Base-by-base conservation (phyloP, 2,329 filamentous ascomycete species). In the Trichocomaceae sp. region DNA sequence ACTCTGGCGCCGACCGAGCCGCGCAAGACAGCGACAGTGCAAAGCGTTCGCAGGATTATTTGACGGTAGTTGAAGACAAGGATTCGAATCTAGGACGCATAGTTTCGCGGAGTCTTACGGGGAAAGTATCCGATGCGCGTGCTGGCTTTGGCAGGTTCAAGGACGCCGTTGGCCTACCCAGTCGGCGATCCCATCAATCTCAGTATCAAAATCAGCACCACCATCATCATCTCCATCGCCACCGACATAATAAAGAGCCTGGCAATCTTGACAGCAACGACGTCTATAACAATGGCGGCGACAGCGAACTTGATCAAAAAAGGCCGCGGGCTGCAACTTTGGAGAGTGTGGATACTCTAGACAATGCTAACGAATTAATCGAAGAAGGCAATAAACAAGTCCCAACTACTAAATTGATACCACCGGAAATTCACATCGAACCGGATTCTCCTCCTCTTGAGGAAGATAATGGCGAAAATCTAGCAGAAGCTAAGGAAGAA, bases 81-180 rank as follows among this genome's bases (percentile, higher is more conserved):
- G 73, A 76, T 37, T 72, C 72, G 54, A 70, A 78, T 20, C 68
- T 83, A 22, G 81, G 84, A 29, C 84, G 80, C 61, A 81, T 82
- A 0, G 80, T 90, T 15, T 87, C 91, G 69, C 93, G 88, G 68
- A 87, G 85, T 57, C 88, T 93, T 15, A 86, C 86, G 2, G 88
- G 83, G 5, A 86, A 87, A 60, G 86, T 88, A 66, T 87, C 82
- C 59, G 90, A 95, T 69, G 88, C 90, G 46, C 84, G 87, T 47
- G 90, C 86, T 54, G 90, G 90, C 0, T 79, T 96, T 54, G 88
- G 87, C 1, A 84, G 88, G 35, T 90, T 96, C 68, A 91, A 91
- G 65, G 90, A 92, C 66, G 89, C 85, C 2, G 87, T 96, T 35
- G 88, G 88, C 1, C 50, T 71, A 4, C 67, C 67, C 13, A 63